Percentiles rank a stretch among this genome's conserved stretches.
Evolutionary conservation across 441 rosid species (phyloP).

Genomic region (Erysimum pusillum): DNA sequence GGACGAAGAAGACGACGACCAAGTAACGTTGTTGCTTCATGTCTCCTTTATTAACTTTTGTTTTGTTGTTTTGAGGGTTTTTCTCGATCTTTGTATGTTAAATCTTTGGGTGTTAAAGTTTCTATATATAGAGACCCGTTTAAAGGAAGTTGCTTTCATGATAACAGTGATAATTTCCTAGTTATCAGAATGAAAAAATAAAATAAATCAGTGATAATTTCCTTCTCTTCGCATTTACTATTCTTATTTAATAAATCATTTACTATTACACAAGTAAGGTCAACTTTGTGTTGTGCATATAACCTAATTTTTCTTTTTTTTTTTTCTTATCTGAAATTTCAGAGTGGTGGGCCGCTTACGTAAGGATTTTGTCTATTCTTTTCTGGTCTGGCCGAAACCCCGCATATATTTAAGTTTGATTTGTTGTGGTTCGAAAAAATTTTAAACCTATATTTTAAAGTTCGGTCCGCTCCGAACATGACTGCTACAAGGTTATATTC

Average conservation of each 20-base stretch:
- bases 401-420: background rate
- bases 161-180: background rate
- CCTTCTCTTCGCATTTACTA: slow-evolving; percentile 1
- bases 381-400: background rate
- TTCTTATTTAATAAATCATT: background rate
- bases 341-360: slow-evolving; percentile 41
- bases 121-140: slow-evolving; percentile 11
- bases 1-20: slow-evolving; percentile 37
- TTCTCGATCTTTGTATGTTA: slow-evolving; percentile 37
- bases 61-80: slow-evolving; percentile 24
- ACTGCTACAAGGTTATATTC: background rate
- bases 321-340: slow-evolving; percentile 4
- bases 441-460: too few species aligned
- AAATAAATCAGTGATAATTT: background rate
- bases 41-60: slow-evolving; percentile 35
- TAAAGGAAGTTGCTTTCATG: background rate
- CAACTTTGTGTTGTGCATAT: slow-evolving; percentile 40
- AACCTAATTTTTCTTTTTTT: slow-evolving; percentile 19
- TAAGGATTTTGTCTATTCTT: background rate
- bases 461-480: background rate
- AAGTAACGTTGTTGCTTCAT: slow-evolving; percentile 46
- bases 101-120: slow-evolving; percentile 24
- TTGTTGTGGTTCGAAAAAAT: background rate
- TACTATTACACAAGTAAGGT: slow-evolving; percentile 35
- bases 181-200: too few species aligned